Evolutionary conservation across 1,284 basidiomycete species (phyloP).

Genomic region (Ustanciosporium gigantosporum): DNA sequence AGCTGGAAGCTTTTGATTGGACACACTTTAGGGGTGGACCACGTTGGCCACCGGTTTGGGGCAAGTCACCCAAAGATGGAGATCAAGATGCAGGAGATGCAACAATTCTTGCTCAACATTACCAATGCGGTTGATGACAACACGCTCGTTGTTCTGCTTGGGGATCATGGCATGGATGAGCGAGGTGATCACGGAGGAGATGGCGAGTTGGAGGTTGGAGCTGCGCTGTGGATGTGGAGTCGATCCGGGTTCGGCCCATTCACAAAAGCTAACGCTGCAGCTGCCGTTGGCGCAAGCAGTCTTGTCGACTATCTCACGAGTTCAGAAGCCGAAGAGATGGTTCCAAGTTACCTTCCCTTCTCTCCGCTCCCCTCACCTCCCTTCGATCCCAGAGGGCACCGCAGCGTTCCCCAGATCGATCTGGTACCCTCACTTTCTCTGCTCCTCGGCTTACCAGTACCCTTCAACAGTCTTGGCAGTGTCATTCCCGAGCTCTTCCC

Average conservation of each 20-base stretch:
- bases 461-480: conserved; percentile 90
- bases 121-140: conserved; percentile 47
- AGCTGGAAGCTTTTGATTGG: conserved; percentile 83
- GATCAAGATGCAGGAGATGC: conserved; percentile 73
- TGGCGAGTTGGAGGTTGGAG: conserved; percentile 78
- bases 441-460: conserved; percentile 89
- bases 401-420: conserved; percentile 89
- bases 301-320: conserved; percentile 15
- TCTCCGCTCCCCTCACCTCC: conserved; percentile 46
- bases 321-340: conserved; percentile 1
- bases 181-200: conserved; percentile 96
- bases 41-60: conserved; percentile 91
- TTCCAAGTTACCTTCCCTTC: conserved; percentile 32
- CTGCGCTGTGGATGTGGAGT: conserved; percentile 84
- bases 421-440: conserved; percentile 86
- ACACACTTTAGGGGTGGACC: conserved; percentile 96
- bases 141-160: conserved; percentile 79
- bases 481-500: conserved; percentile 87
- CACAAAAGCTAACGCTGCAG: neutral
- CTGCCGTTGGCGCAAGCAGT: neutral
- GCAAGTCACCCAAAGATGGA: conserved; percentile 85
- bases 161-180: conserved; percentile 96
- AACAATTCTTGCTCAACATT: conserved; percentile 34
- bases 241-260: conserved; percentile 6
- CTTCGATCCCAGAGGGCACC: conserved; percentile 62